A percentile compares a stretch with the other conserved stretches of the same genome.
phyloP scores from a whole-genome alignment of 441 rosid species.

The Theobroma grandiflorum region DNA sequence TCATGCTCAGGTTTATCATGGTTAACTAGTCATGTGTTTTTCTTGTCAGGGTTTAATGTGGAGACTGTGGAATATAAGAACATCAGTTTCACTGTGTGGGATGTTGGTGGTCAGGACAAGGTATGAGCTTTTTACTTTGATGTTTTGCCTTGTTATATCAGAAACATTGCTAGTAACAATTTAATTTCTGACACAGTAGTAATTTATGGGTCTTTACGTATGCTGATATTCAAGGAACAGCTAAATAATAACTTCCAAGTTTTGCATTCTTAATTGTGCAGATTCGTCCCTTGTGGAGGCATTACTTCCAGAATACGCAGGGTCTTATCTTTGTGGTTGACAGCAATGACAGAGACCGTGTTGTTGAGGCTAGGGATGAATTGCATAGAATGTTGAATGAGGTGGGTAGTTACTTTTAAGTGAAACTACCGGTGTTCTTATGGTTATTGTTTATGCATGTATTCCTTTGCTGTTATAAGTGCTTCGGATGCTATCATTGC shows the following conservation, averaged over 20 bases:
- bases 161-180: background rate
- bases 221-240: background rate
- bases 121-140: constrained; percentile 33
- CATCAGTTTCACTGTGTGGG: constrained; percentile 92
- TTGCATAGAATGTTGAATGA: constrained; percentile 86
- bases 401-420: constrained; percentile 45
- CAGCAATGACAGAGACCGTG: constrained; percentile 86
- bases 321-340: constrained; percentile 91
- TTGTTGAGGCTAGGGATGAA: constrained; percentile 89
- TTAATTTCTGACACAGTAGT: background rate
- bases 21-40: background rate
- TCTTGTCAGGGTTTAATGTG: constrained; percentile 73
- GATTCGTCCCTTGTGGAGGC: constrained; percentile 95
- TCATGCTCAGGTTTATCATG: background rate
- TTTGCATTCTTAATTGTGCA: constrained; percentile 31
- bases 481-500: background rate
- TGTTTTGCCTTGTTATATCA: background rate
- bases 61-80: constrained; percentile 87
- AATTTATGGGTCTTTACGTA: background rate
- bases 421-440: constrained; percentile 10
- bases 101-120: constrained; percentile 96
- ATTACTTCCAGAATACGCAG: constrained; percentile 85
- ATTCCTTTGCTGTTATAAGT: background rate
- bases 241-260: background rate
- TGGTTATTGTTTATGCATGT: constrained; percentile 11